Evolutionary conservation across 148 eudicot genomes (phyloP), one percentile per base, ranked within the genome.

Genomic region (Chenopodium album): DNA sequence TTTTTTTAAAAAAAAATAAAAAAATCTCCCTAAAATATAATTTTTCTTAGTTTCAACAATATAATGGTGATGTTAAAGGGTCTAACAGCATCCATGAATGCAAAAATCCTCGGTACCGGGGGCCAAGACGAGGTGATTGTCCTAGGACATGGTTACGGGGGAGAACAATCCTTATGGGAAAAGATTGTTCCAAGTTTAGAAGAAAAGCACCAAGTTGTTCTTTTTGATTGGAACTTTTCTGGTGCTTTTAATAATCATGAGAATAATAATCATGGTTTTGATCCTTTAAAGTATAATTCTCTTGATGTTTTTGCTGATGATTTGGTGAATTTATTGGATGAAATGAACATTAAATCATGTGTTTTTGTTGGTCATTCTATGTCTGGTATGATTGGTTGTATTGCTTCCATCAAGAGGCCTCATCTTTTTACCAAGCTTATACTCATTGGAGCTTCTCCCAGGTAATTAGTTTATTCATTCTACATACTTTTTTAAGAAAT

Each of bases 351-450:
- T 29, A 81, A 76, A 66, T 86, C 92, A 2, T 83, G 86, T 63
- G 85, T 92, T 22, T 89, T 87, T 81, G 89, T 95, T 65, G 97
- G 94, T 0, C 98, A 94, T 84, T 94, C 98, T 28, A 94, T 94
- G 97, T 87, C 98, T 70, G 92, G 85, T 14, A 93, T 92, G 88
- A 86, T 94, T 76, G 98, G 98, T 32, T 94, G 98, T 85, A 84
- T 93, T 87, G 97, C 98, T 85, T 93, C 98, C 50, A 82, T 89
- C 8, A 93, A 89, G 81, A 93, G 90, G 75, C 98, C 98, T 67
- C 84, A 87, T 4, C 94, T 94, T 50, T 94, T 94, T 69, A 87
- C 87, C 56, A 89, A 87, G 69, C 95, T 94, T 75, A 80, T 94
- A 4, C 92, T 94, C 59, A 79, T 94, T 84, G 91, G 88, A 83